Evolutionary conservation across 2,329 filamentous ascomycete species (phyloP), one percentile per base, ranked within the genome.

Genomic region (Hymenoscyphus fructigenus): DNA sequence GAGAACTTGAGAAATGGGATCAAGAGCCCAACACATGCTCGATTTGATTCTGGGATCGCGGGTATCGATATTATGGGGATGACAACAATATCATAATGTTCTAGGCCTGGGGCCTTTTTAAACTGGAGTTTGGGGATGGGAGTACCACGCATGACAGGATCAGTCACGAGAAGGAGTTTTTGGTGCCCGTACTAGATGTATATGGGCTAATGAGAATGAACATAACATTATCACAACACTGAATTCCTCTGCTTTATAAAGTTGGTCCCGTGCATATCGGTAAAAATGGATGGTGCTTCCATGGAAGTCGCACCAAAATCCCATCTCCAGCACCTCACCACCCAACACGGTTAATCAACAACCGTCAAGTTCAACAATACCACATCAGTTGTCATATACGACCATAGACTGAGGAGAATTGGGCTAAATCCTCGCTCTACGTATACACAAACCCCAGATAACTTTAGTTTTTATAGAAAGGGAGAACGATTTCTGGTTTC

Each of bases 21-120:
- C 12, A 74, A 66, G 53, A 71, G 69, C 62, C 68, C 70, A 6
- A 67, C 59, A 23, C 67, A 68, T 59, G 64, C 65, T 38, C 67
- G 67, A 44, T 69, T 70, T 60, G 71, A 73, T 68, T 73, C 70
- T 28, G 71, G 66, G 7, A 62, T 72, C 66, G 9, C 55, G 29
- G 66, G 67, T 2, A 66, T 66, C 32, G 65, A 67, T 29, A 17
- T 41, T 14, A 36, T 23, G 56, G 44, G 44, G 4, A 56, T 28
- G 17, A 57, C 44, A 23, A 20, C 2, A 26, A 26, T 4, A 23
- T 50, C 20, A 12, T 20, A 4, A 23, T 12, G 44, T 50, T 50
- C 44, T 26, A 50, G 44, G 44, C 44, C 44, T 50, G 26, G 15
- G 15, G 41, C 17, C 26, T 32, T 32, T 59, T 41, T 59, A 17